Evolutionary conservation across 108 stramenopile species (phyloP).

Genomic region (Cyclotella choctawhatcheeana): DNA sequence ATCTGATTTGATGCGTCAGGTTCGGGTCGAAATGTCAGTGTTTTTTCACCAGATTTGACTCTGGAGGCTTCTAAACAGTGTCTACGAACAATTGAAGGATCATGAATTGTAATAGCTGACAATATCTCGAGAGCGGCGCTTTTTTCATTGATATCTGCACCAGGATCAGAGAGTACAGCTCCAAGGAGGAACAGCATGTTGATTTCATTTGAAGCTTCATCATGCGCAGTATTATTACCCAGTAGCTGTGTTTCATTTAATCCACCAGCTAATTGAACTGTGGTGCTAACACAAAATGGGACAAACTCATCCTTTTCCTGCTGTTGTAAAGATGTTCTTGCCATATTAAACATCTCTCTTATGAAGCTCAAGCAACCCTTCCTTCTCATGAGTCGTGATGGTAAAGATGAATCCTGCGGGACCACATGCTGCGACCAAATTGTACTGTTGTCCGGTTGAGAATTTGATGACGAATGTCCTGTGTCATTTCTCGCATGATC

Average conservation of each 20-base stretch:
- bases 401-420: conserved; percentile 80
- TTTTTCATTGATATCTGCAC: conserved; percentile 70
- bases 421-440: conserved; percentile 84
- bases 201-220: conserved; percentile 18
- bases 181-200: conserved; percentile 75
- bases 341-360: conserved; percentile 88
- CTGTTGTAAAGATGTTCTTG: conserved; percentile 78
- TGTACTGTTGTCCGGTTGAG: conserved; percentile 19
- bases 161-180: conserved; percentile 76
- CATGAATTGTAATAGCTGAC: conserved; percentile 75
- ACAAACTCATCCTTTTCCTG: conserved; percentile 88
- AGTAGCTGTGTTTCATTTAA: neutral
- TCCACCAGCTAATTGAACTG: conserved; percentile 38
- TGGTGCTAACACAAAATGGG: conserved; percentile 61
- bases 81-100: conserved; percentile 73
- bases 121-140: conserved; percentile 83
- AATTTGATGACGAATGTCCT: neutral
- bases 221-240: neutral
- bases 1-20: conserved; percentile 72
- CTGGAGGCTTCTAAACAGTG: conserved; percentile 61
- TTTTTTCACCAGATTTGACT: conserved; percentile 5
- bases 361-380: conserved; percentile 80
- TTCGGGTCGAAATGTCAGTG: conserved; percentile 48
- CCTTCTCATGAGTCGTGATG: conserved; percentile 67
- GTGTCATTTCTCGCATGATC: conserved; percentile 3